phyloP scores from a whole-genome alignment of 495 filamentous ascomycete genomes.

The Halenospora varia region DNA sequence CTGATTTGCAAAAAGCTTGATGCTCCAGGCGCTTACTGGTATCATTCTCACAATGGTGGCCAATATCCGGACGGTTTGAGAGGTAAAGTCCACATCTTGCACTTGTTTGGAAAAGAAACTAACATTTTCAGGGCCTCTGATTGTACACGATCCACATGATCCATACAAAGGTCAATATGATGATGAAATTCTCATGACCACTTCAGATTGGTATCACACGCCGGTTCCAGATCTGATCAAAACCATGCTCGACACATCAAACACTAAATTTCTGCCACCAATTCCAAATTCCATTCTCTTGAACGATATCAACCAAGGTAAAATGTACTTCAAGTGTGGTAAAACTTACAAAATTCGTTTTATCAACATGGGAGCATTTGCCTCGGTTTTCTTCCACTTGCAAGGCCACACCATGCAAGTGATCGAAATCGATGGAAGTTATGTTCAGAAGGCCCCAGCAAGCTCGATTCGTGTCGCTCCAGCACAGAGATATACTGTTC shows the following conservation, averaged over 20 bases:
- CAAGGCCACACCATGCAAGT: slow-evolving; percentile 57
- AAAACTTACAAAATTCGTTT: slow-evolving; percentile 78
- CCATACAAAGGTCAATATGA: slow-evolving; percentile 62
- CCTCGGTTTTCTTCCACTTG: slow-evolving; percentile 59
- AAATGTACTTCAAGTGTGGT: slow-evolving; percentile 60
- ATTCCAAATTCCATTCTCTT: slow-evolving; percentile 9
- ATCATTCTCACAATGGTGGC: slow-evolving; percentile 65
- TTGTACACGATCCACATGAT: slow-evolving; percentile 61
- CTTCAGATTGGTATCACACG: slow-evolving; percentile 62
- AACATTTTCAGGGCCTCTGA: slow-evolving; percentile 58
- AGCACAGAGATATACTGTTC: slow-evolving; percentile 63
- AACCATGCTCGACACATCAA: not conserved
- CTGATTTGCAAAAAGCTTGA: not conserved
- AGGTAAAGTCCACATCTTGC: not conserved
- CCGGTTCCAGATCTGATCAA: slow-evolving; percentile 26
- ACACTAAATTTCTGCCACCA: slow-evolving; percentile 1
- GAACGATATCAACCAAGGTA: slow-evolving; percentile 52
- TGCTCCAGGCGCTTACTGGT: slow-evolving; percentile 54
- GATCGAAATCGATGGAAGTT: slow-evolving; percentile 46
- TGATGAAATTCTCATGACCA: slow-evolving; percentile 55
- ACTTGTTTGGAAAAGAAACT: not conserved
- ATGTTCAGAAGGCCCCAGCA: slow-evolving; percentile 30
- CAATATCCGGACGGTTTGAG: slow-evolving; percentile 67
- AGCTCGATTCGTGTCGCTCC: slow-evolving; percentile 43
- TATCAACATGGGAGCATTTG: slow-evolving; percentile 66